These are phyloP conservation scores for Eutrema heterophyllum DNA, from an alignment of 345 rosid species.

Conservation along the genomic window DNA sequence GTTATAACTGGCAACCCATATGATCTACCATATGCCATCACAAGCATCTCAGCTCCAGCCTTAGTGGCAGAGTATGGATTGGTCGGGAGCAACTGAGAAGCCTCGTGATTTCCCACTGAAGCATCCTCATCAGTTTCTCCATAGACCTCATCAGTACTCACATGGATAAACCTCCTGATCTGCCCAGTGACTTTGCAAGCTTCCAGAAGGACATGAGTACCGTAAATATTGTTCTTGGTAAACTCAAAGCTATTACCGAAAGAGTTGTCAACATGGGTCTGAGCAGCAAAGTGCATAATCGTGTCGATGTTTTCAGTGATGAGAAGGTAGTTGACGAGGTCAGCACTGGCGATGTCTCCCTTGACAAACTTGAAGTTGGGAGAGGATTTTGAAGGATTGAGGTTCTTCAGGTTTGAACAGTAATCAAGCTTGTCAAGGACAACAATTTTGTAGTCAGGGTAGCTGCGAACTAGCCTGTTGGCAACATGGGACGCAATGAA, in stretches of 20 bases:
- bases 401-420: slow-evolving; percentile 75
- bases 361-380: slow-evolving; percentile 79
- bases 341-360: slow-evolving; percentile 86
- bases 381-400: slow-evolving; percentile 59
- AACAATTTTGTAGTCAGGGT: slow-evolving; percentile 81
- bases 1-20: slow-evolving; percentile 88
- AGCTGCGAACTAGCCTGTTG: slow-evolving; percentile 60
- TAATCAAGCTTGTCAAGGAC: slow-evolving; percentile 93
- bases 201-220: slow-evolving; percentile 80
- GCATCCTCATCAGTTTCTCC: slow-evolving; percentile 97
- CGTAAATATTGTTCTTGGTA: slow-evolving; percentile 81
- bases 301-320: slow-evolving; percentile 86
- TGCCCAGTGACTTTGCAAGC: slow-evolving; percentile 94
- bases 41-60: slow-evolving; percentile 95
- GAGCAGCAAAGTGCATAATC: slow-evolving; percentile 92
- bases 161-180: slow-evolving; percentile 87
- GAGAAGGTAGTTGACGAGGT: slow-evolving; percentile 88
- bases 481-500: slow-evolving; percentile 85
- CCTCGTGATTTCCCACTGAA: slow-evolving; percentile 78
- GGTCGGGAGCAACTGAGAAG: slow-evolving; percentile 87
- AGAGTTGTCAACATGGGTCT: slow-evolving; percentile 84
- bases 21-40: slow-evolving; percentile 88
- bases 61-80: slow-evolving; percentile 88
- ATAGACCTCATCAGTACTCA: slow-evolving; percentile 89
- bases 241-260: slow-evolving; percentile 94